These are phyloP conservation scores for Scolecobasidium constrictum DNA, from an alignment of 2,329 filamentous ascomycete species.

Conservation along the genomic window DNA sequence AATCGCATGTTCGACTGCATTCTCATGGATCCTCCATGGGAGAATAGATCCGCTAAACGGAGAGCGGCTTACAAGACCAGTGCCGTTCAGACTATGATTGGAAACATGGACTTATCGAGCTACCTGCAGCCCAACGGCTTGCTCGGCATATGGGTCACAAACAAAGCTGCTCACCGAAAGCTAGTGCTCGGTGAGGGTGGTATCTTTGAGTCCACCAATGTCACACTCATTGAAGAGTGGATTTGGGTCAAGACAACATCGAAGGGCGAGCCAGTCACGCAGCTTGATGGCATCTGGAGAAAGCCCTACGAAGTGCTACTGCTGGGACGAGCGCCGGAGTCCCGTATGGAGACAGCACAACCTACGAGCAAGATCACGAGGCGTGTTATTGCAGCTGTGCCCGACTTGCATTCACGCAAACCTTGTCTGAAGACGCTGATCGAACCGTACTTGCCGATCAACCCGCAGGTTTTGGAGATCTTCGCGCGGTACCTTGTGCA, in stretches of 20 bases:
- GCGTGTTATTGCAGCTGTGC: slow-evolving; percentile 57
- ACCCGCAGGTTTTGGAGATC: slow-evolving; percentile 51
- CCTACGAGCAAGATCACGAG: slow-evolving; percentile 19
- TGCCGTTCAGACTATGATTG: slow-evolving; percentile 31
- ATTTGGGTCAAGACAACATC: slow-evolving; percentile 66
- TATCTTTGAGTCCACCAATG: slow-evolving; percentile 55
- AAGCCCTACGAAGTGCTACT: slow-evolving; percentile 70
- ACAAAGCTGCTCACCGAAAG: slow-evolving; percentile 48
- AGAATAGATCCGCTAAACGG: slow-evolving; percentile 61
- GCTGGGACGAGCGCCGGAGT: slow-evolving; percentile 37
- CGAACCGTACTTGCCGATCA: slow-evolving; percentile 38
- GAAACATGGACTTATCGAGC: slow-evolving; percentile 36
- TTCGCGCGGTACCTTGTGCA: slow-evolving; percentile 65
- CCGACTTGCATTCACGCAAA: slow-evolving; percentile 70
- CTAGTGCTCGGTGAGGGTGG: slow-evolving; percentile 44
- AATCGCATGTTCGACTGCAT: slow-evolving; percentile 49
- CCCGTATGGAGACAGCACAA: slow-evolving; percentile 14
- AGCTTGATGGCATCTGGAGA: slow-evolving; percentile 51
- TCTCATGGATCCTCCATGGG: slow-evolving; percentile 71
- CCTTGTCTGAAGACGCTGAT: slow-evolving; percentile 57
- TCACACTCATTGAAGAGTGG: slow-evolving; percentile 60
- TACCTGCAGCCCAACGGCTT: slow-evolving; percentile 40
- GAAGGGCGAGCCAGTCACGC: slow-evolving; percentile 52
- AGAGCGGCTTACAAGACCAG: slow-evolving; percentile 40
- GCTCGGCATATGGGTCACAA: slow-evolving; percentile 38